Evolutionary conservation across 2,329 filamentous ascomycete species (phyloP), one percentile per base, ranked within the genome.

Genomic region (Ciborinia camelliae): DNA sequence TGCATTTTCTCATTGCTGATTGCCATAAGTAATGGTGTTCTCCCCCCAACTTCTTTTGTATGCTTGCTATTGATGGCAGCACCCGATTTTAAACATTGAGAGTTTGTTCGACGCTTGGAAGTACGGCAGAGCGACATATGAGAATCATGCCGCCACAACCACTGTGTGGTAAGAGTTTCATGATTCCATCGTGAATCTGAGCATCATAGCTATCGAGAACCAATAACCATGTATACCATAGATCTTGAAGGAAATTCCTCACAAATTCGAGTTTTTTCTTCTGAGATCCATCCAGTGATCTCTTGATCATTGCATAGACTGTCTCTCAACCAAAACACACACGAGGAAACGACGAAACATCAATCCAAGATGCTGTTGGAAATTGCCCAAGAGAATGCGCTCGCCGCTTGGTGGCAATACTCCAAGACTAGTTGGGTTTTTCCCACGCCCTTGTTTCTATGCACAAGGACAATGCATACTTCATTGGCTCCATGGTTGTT

Each of bases 191-290:
- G 28, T 67, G 66, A 9, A 35, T 28, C 3, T 20, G 45, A 10
- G 63, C 45, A 3, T 67, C 59, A 30, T 66, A 69, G 26, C 66
- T 65, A 14, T 70, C 66, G 4, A 70, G 63, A 10, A 68, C 60
- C 20, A 68, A 61, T 6, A 69, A 35, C 68, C 69, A 68, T 48
- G 69, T 66, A 63, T 70, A 64, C 67, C 69, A 69, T 18, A 68
- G 35, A 41, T 67, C 64, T 26, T 50, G 35, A 8, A 68, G 58
- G 50, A 68, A 70, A 7, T n/a, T 39, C n/a, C 45, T 64, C n/a
- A 68, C 66, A 37, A 68, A 68, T 15, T 60, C 52, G 32, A 66
- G 61, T 30, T 69, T 70, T 18, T 69, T 63, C 28, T 50, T 47
- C 15, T 60, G 47, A 14, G 66, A 65, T 14, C 66, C 66, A 54